These are phyloP conservation scores for Alternaria sp. DNA, from an alignment of 2,329 filamentous ascomycete genomes.

Conservation along the genomic window DNA sequence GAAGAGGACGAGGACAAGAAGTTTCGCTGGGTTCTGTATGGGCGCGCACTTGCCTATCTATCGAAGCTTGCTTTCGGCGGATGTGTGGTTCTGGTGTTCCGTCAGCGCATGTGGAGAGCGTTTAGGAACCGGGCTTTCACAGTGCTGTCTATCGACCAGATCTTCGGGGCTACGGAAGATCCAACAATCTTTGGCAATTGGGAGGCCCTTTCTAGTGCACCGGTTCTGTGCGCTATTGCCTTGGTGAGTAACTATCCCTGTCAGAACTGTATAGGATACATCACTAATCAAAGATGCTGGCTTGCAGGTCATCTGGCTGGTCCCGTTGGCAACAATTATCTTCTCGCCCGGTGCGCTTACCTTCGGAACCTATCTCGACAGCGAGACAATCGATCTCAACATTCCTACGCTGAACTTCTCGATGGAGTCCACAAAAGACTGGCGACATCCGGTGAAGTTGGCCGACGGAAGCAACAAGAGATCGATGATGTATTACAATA, in stretches of 20 bases:
- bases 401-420: constrained; percentile 41
- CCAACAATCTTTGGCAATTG: constrained; percentile 42
- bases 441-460: constrained; percentile 36
- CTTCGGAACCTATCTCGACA: constrained; percentile 41
- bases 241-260: constrained; percentile 1
- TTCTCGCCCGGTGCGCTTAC: constrained; percentile 48
- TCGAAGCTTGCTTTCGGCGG: constrained; percentile 45
- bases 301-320: constrained; percentile 37
- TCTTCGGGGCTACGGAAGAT: constrained; percentile 46
- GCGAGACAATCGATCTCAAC: constrained; percentile 15
- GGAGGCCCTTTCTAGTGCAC: constrained; percentile 40
- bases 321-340: constrained; percentile 47
- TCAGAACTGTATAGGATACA: not conserved
- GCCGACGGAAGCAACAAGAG: constrained; percentile 30
- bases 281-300: not conserved
- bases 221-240: constrained; percentile 34
- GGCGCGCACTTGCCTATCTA: constrained; percentile 44
- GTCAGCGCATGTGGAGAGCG: constrained; percentile 47
- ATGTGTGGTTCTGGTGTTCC: constrained; percentile 39
- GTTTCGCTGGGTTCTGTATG: constrained; percentile 42
- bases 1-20: constrained; percentile 37
- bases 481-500: constrained; percentile 45
- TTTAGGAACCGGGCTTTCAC: constrained; percentile 41
- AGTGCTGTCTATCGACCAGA: constrained; percentile 44
- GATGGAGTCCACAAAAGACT: constrained; percentile 41